A percentile compares a stretch with the other conserved stretches of the same genome.
Conservation (phyloP, 2,329 filamentous ascomycete species). For the Zasmidium angulare region DNA sequence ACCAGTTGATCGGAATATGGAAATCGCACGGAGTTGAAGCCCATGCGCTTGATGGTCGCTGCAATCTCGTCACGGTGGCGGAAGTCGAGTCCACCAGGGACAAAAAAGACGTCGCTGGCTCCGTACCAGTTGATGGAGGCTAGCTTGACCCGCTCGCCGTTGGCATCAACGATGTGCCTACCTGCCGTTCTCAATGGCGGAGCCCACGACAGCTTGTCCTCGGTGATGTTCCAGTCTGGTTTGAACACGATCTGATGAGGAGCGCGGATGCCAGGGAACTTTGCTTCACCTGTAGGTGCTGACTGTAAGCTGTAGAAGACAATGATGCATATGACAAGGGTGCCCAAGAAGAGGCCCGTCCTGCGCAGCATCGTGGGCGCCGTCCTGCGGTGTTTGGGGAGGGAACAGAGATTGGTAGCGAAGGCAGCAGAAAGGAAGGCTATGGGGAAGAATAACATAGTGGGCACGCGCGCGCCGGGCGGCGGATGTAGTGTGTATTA, state of each 20-base stretch:
- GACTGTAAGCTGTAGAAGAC: constrained; percentile 28
- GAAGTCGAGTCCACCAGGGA: constrained; percentile 63
- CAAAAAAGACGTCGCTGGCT: constrained; percentile 65
- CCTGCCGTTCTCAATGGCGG: constrained; percentile 62
- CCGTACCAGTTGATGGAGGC: constrained; percentile 71
- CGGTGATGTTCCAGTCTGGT: constrained; percentile 13
- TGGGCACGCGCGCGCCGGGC: constrained; percentile 8
- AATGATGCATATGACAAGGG: constrained; percentile 14
- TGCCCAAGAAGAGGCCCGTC: constrained; percentile 15
- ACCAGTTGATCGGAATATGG: constrained; percentile 71
- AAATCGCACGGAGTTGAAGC: constrained; percentile 69
- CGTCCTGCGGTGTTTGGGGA: constrained; percentile 16
- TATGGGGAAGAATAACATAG: constrained; percentile 9
- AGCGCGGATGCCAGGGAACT: constrained; percentile 11
- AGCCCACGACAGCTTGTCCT: constrained; percentile 10
- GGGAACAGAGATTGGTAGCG: constrained; percentile 12
- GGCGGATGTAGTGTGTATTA: constrained; percentile 4
- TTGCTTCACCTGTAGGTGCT: constrained; percentile 23
- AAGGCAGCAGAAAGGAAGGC: constrained; percentile 10
- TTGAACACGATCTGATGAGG: constrained; percentile 13
- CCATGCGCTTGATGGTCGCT: constrained; percentile 58
- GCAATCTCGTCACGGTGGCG: constrained; percentile 63
- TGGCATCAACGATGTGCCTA: constrained; percentile 60
- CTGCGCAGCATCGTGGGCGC: constrained; percentile 18
- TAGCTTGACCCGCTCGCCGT: constrained; percentile 60